Percentiles rank a stretch among this genome's conserved stretches.
These are phyloP conservation scores for Strobilomyces confusus DNA, from an alignment of 768 basidiomycete species.

Conservation along the genomic window DNA sequence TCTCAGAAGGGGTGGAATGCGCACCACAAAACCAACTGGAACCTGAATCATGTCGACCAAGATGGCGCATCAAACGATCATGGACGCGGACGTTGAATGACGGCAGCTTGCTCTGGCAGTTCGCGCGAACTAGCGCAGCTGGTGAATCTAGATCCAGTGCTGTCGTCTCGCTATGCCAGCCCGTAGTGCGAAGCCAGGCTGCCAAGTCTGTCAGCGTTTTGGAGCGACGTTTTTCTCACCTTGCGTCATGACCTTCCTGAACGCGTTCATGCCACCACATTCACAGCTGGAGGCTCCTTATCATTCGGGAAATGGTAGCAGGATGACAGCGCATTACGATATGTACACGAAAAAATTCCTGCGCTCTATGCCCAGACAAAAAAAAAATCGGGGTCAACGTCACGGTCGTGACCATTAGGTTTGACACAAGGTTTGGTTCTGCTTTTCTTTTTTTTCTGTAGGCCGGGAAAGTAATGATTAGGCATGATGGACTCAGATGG, in stretches of 20 bases:
- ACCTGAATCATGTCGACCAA: conserved; percentile 1
- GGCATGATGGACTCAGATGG: too few species aligned
- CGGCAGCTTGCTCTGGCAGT: not conserved
- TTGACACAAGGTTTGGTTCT: conserved; percentile 17
- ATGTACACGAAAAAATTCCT: conserved; percentile 21
- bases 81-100: conserved; percentile 3
- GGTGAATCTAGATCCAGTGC: not conserved
- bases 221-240: conserved; percentile 6
- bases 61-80: conserved; percentile 7
- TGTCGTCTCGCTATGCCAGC: not conserved
- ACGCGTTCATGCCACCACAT: conserved; percentile 13
- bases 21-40: not conserved
- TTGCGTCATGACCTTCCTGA: not conserved
- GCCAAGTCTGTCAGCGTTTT: not conserved
- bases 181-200: not conserved
- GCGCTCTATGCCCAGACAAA: conserved; percentile 24
- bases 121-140: not conserved
- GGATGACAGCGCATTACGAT: conserved; percentile 23
- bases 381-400: conserved; percentile 8
- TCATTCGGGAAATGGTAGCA: conserved; percentile 13
- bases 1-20: not conserved
- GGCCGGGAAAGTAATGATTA: conserved; percentile 1
- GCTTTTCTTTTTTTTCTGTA: not conserved
- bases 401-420: conserved; percentile 9
- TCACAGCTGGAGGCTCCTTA: conserved; percentile 16